Conservation (phyloP, 768 basidiomycete species). For the Phaeolepiota aurea region DNA sequence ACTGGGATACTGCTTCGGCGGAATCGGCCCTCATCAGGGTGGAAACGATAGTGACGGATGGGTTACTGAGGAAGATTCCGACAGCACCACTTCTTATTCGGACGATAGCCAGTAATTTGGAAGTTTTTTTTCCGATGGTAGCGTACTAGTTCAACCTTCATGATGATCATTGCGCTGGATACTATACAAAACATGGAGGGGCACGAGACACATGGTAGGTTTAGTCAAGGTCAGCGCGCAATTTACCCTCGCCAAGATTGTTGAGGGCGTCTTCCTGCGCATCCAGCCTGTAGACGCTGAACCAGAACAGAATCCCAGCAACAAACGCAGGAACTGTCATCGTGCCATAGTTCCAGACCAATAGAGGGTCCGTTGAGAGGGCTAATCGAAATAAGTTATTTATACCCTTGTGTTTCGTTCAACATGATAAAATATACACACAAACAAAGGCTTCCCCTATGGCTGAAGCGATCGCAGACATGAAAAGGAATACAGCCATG, state of each 20-base stretch:
- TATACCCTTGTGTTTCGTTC: neutral
- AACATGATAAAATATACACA: slow-evolving; percentile 20
- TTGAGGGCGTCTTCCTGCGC: slow-evolving; percentile 57
- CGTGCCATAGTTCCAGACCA: slow-evolving; percentile 68
- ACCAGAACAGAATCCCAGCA: slow-evolving; percentile 47
- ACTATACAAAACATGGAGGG: too few species aligned
- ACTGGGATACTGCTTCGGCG: too few species aligned
- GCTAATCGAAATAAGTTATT: slow-evolving; percentile 24
- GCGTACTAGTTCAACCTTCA: too few species aligned
- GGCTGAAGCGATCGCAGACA: slow-evolving; percentile 49
- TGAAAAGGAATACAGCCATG: slow-evolving; percentile 62
- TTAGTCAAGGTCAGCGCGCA: too few species aligned
- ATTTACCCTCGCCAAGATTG: slow-evolving; percentile 33
- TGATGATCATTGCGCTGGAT: too few species aligned
- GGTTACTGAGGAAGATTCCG: neutral
- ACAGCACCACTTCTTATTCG: neutral
- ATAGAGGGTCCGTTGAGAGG: slow-evolving; percentile 59
- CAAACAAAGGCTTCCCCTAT: slow-evolving; percentile 67
- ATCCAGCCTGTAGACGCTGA: slow-evolving; percentile 49
- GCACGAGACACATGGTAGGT: too few species aligned
- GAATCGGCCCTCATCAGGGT: neutral
- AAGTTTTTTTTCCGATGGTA: neutral
- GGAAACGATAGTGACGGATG: neutral
- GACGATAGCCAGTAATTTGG: neutral
- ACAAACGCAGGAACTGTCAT: slow-evolving; percentile 47